phyloP scores from a whole-genome alignment of 2,329 filamentous ascomycete genomes.

The Cordyceps tenuipes region DNA sequence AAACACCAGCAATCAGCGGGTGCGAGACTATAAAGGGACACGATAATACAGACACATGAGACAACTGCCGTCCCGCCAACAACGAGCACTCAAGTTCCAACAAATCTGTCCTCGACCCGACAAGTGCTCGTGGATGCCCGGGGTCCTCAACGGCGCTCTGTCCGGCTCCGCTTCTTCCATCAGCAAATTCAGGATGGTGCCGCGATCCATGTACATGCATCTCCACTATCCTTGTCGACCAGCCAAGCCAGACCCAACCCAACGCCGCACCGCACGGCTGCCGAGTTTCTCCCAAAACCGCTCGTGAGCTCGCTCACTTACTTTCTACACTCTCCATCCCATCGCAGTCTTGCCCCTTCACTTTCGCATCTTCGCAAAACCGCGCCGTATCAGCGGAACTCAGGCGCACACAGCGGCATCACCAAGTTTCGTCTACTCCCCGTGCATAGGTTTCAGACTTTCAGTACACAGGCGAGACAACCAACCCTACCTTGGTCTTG shows the following conservation, averaged over 20 bases:
- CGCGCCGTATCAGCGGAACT: neutral
- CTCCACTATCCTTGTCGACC: conserved; percentile 4
- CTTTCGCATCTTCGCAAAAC: neutral
- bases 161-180: conserved; percentile 10
- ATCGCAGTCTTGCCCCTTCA: neutral
- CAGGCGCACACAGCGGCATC: neutral
- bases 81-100: neutral
- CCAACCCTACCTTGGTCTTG: neutral
- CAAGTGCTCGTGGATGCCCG: neutral
- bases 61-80: neutral
- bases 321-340: conserved; percentile 6
- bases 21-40: neutral
- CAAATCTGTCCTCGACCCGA: no score
- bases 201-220: conserved; percentile 10
- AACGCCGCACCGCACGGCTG: neutral
- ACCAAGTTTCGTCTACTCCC: neutral
- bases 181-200: neutral
- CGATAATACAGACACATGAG: neutral
- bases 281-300: conserved; percentile 3
- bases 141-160: neutral
- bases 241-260: neutral
- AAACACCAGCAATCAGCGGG: no score
- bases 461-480: neutral
- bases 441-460: neutral
- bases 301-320: neutral